Evolutionary conservation across 176 grass and related monocot species (phyloP).

Genomic region (Microstegium vimineum): DNA sequence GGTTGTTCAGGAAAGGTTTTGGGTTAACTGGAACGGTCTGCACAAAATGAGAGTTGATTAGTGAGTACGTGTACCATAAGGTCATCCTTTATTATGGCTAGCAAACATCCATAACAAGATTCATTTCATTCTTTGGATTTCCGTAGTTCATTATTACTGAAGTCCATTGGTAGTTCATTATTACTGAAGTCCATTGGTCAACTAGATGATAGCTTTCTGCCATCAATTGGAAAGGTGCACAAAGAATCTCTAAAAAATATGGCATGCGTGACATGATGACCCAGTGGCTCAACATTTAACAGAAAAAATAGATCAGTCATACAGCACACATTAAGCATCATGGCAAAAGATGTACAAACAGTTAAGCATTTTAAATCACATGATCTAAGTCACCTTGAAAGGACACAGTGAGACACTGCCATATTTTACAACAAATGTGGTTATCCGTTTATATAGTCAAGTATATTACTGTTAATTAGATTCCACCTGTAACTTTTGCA

Average conservation of each 20-base stretch:
- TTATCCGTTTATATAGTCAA: not conserved
- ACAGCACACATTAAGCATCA: not conserved
- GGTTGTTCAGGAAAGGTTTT: conserved; percentile 93
- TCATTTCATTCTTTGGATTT: not conserved
- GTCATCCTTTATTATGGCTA: not conserved
- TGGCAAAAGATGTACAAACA: not conserved
- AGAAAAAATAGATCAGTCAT: not conserved
- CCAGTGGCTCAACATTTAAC: not conserved
- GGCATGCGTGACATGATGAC: not conserved
- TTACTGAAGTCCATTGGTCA: not conserved
- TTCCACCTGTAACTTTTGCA: not conserved
- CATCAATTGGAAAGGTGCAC: not conserved
- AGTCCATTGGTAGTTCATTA: not conserved
- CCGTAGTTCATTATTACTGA: not conserved
- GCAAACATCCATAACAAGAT: not conserved
- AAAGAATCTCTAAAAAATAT: not conserved
- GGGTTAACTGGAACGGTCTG: conserved; percentile 94
- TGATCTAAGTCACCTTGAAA: not conserved
- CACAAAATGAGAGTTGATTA: conserved; percentile 17
- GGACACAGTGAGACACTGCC: not conserved
- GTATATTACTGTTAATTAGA: not conserved
- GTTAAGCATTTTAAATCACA: not conserved
- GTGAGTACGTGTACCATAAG: not conserved
- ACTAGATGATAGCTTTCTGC: not conserved
- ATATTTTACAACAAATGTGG: too few species aligned